These are phyloP conservation scores for Globisporangium polare DNA, from an alignment of 352 stramenopile genomes.

Conservation along the genomic window DNA sequence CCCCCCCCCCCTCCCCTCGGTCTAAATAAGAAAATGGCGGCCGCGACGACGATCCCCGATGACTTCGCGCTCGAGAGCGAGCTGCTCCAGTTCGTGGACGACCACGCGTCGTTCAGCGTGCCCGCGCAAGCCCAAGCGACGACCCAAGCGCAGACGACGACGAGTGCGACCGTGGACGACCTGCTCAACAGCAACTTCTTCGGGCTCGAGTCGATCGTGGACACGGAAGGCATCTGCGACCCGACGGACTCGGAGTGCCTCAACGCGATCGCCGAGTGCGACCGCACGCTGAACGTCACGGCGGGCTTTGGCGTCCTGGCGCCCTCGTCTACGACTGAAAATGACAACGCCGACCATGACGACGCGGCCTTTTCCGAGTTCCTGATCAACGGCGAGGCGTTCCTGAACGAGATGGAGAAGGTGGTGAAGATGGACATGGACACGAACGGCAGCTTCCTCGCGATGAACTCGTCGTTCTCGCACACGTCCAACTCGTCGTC, in stretches of 20 bases:
- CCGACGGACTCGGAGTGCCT: not conserved
- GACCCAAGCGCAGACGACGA: not conserved
- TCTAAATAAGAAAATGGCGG: slow-evolving; percentile 5
- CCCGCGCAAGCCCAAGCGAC: too few relatives aligned
- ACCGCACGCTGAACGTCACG: slow-evolving; percentile 20
- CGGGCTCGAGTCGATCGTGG: slow-evolving; percentile 15
- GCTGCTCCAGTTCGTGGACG: slow-evolving; percentile 33
- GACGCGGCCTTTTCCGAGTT: slow-evolving; percentile 28
- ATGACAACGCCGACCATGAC: slow-evolving; percentile 16
- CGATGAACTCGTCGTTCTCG: slow-evolving; percentile 6
- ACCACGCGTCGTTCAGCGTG: slow-evolving; percentile 12
- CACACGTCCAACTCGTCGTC: slow-evolving; percentile 4
- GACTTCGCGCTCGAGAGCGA: slow-evolving; percentile 32
- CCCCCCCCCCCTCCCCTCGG: too few relatives aligned
- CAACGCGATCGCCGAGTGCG: slow-evolving; percentile 6
- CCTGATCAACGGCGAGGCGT: slow-evolving; percentile 53
- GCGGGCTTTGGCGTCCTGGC: slow-evolving; percentile 2
- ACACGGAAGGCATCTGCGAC: not conserved
- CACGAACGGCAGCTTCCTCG: slow-evolving; percentile 8
- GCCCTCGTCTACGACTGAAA: not conserved
- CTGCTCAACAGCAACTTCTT: slow-evolving; percentile 20
- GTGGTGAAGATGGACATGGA: slow-evolving; percentile 38
- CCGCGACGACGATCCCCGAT: slow-evolving; percentile 22
- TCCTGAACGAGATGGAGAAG: slow-evolving; percentile 51
- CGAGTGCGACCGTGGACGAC: slow-evolving; percentile 24